phyloP scores from a whole-genome alignment of 2,329 filamentous ascomycete genomes.

The Diaporthe vaccinii region DNA sequence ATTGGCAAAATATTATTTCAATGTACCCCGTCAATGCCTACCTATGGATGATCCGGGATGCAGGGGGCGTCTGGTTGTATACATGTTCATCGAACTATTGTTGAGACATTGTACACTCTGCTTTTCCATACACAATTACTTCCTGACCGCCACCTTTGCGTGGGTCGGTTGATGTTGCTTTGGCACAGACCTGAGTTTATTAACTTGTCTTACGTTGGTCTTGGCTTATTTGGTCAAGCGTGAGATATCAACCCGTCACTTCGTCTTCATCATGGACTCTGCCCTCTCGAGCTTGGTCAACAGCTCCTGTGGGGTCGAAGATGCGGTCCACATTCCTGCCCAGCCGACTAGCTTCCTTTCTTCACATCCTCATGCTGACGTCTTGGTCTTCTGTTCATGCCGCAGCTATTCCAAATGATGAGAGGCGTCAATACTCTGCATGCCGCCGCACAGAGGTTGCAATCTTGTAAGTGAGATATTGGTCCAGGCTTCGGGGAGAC shows the following conservation, averaged over 20 bases:
- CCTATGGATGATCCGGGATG: neutral
- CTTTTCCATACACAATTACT: neutral
- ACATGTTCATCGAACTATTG: neutral
- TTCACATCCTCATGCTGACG: neutral
- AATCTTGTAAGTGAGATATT: neutral
- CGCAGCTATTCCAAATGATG: neutral
- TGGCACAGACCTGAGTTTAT: neutral
- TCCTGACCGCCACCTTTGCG: neutral
- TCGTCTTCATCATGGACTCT: neutral
- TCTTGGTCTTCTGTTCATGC: neutral
- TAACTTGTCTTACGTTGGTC: neutral
- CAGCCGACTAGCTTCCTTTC: neutral
- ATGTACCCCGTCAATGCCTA: neutral
- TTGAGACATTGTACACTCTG: neutral
- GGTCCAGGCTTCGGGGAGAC: neutral
- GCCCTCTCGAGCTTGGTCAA: neutral
- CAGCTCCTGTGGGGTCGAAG: neutral
- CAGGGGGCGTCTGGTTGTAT: neutral
- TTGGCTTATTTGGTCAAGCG: neutral
- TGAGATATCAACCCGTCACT: neutral
- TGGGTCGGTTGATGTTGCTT: neutral
- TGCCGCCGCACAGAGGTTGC: slow-evolving; percentile 13
- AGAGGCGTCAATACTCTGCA: neutral
- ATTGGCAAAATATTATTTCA: neutral
- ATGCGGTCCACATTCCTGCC: neutral